Percentiles rank a stretch among this genome's conserved stretches.
Evolutionary conservation across 805 yeast species (phyloP).

Genomic region (Pichia paraexigua): DNA sequence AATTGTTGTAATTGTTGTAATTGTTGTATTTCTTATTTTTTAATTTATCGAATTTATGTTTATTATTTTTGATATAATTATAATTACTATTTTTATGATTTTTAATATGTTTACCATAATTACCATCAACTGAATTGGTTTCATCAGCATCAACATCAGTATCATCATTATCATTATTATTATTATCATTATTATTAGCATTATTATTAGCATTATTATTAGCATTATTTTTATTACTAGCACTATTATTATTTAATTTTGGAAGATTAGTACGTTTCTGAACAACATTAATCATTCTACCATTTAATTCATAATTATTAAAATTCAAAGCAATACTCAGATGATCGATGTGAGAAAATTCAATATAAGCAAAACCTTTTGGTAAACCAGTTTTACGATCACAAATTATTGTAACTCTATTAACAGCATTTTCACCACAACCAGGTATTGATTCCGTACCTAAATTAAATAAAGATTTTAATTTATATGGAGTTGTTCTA

Average conservation of each 20-base stretch:
- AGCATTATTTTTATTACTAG: background rate
- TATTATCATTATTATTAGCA: background rate
- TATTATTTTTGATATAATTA: background rate
- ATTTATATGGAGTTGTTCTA: constrained; percentile 64
- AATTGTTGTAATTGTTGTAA: too few species aligned
- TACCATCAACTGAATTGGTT: background rate
- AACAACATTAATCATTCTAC: constrained; percentile 58
- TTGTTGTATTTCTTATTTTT: background rate
- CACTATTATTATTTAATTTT: constrained; percentile 25
- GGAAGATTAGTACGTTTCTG: constrained; percentile 79
- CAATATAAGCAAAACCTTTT: constrained; percentile 81
- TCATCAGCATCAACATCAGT: background rate
- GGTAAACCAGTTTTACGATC: constrained; percentile 72
- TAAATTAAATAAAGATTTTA: constrained; percentile 60
- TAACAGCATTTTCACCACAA: constrained; percentile 34
- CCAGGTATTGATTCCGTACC: constrained; percentile 37
- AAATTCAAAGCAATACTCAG: constrained; percentile 58
- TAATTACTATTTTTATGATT: constrained; percentile 5
- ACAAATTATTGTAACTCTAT: constrained; percentile 68
- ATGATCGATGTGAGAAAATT: constrained; percentile 55
- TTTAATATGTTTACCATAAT: background rate
- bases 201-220: background rate
- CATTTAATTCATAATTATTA: constrained; percentile 57
- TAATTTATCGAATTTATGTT: background rate
- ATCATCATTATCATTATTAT: background rate